Evolutionary conservation across 2,329 filamentous ascomycete species (phyloP).

Genomic region (Beauveria varroae): DNA sequence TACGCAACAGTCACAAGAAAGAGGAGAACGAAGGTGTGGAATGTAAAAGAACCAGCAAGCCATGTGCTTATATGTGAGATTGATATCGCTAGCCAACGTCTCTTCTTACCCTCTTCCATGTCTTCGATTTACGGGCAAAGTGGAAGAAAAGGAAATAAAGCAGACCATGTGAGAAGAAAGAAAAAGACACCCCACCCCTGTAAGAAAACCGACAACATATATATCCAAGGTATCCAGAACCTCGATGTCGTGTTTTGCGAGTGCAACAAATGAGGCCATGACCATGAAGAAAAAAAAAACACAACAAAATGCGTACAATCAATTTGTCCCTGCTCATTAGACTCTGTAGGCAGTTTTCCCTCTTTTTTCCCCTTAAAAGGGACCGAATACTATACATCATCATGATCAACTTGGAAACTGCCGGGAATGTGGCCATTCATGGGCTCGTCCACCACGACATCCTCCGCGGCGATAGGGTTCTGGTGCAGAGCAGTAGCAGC

Average conservation of each 20-base stretch:
- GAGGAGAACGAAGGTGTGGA: neutral
- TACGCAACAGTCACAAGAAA: neutral
- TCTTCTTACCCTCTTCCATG: neutral
- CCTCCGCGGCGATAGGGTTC: neutral
- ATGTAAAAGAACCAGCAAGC: neutral
- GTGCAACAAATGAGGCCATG: no score
- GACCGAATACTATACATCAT: neutral
- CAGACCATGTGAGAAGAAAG: neutral
- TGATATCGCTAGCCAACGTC: neutral
- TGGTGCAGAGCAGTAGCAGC: neutral
- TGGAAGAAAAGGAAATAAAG: slow-evolving; percentile 11
- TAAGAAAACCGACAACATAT: neutral
- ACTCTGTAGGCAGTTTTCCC: neutral
- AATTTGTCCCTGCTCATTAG: neutral
- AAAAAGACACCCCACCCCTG: neutral
- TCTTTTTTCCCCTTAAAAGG: neutral
- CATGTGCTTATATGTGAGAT: neutral
- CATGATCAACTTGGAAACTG: slow-evolving; percentile 6
- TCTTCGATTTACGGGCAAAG: neutral
- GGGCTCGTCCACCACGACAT: slow-evolving; percentile 4
- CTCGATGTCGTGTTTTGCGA: neutral
- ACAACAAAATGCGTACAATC: neutral
- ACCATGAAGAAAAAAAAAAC: neutral
- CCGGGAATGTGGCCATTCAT: slow-evolving; percentile 10
- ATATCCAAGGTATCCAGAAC: neutral